A percentile compares a stretch with the other conserved stretches of the same genome.
phyloP scores from a whole-genome alignment of 805 yeast genomes.

The Metschnikowia cerradonensis region DNA sequence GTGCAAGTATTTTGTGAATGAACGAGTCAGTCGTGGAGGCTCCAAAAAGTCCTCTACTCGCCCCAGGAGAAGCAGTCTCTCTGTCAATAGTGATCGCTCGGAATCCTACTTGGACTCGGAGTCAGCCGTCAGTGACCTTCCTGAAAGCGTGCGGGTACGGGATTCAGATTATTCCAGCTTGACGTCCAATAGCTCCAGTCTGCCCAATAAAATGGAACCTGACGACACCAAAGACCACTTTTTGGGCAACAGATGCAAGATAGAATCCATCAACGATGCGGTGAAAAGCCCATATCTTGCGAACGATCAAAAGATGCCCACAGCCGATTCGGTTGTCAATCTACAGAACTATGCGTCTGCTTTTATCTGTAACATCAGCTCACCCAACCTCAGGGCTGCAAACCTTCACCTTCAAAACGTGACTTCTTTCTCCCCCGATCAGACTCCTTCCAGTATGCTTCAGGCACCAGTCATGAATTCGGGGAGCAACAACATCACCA shows the following conservation, averaged over 20 bases:
- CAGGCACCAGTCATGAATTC: slow-evolving; percentile 30
- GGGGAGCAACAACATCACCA: slow-evolving; percentile 32
- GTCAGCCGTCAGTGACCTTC: background rate
- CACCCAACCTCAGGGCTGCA: background rate
- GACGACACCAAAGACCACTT: background rate
- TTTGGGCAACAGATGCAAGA: background rate
- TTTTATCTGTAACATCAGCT: background rate
- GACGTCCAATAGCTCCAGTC: background rate
- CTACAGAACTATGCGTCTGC: slow-evolving; percentile 1
- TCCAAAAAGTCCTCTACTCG: slow-evolving; percentile 1
- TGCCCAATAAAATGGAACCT: slow-evolving; percentile 1
- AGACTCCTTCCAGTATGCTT: slow-evolving; percentile 11
- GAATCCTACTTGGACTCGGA: slow-evolving; percentile 3
- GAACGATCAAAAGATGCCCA: background rate
- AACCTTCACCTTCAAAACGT: background rate
- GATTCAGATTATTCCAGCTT: slow-evolving; percentile 1
- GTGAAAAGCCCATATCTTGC: background rate
- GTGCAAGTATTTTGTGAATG: slow-evolving; percentile 57
- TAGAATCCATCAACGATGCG: background rate
- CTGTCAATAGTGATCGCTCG: slow-evolving; percentile 1
- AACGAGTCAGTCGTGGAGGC: slow-evolving; percentile 48
- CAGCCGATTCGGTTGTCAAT: background rate
- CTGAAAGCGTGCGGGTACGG: background rate
- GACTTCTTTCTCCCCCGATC: slow-evolving; percentile 4
- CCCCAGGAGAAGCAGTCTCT: background rate